phyloP scores from a whole-genome alignment of 495 filamentous ascomycete genomes.

The Umbilicaria muhlenbergii region DNA sequence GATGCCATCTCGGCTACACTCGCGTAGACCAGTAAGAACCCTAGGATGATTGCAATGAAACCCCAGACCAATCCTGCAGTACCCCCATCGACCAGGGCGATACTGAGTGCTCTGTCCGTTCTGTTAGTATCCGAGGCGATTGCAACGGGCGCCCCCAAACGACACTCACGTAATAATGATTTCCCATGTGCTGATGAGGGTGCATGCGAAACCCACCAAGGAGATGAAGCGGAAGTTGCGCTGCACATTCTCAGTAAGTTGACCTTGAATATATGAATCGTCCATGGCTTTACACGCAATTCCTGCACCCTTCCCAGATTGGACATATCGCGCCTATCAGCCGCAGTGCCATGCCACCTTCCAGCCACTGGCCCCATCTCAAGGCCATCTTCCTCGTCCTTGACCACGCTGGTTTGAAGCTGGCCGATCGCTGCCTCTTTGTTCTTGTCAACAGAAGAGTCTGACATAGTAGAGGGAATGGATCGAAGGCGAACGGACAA shows the following conservation, averaged over 20 bases:
- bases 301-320: constrained; percentile 11
- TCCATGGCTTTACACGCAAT: constrained; percentile 3
- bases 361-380: too few relatives aligned
- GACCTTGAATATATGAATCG: background rate
- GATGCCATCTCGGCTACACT: constrained; percentile 41
- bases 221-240: constrained; percentile 34
- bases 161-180: constrained; percentile 26
- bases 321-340: constrained; percentile 11
- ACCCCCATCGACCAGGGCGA: constrained; percentile 37
- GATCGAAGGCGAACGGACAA: too few relatives aligned
- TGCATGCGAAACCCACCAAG: constrained; percentile 26
- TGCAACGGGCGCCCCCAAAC: too few relatives aligned
- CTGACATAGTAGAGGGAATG: too few relatives aligned
- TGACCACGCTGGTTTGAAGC: too few relatives aligned
- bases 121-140: too few relatives aligned
- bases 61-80: constrained; percentile 41
- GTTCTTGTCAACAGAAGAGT: too few relatives aligned
- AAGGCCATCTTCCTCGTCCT: too few relatives aligned
- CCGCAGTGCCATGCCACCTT: constrained; percentile 1
- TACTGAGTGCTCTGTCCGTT: too few relatives aligned
- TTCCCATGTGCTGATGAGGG: constrained; percentile 27
- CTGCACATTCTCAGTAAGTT: constrained; percentile 13
- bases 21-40: constrained; percentile 32
- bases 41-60: constrained; percentile 30
- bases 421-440: too few relatives aligned